Evolutionary conservation across 169 alveolate species (phyloP).

Genomic region (Eimeria falciformis): DNA sequence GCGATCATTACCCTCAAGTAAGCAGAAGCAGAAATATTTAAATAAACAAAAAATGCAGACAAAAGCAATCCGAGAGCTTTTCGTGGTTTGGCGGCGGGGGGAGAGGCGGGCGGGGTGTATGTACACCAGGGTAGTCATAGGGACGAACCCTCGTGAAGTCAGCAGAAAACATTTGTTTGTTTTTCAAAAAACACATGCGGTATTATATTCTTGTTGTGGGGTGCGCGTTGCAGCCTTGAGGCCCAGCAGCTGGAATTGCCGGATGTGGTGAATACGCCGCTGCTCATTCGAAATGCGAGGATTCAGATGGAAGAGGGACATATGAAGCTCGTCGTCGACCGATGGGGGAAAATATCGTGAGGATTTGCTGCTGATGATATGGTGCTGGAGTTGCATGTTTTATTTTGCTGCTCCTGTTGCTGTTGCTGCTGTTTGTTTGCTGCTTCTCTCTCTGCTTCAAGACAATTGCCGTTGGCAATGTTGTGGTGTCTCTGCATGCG

Average conservation of each 20-base stretch:
- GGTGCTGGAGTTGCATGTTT: too few species aligned
- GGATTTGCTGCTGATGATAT: not conserved
- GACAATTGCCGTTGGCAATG: not conserved
- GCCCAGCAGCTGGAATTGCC: conserved; percentile 71
- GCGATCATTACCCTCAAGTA: conserved; percentile 74
- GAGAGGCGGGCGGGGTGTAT: too few species aligned
- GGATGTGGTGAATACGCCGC: conserved; percentile 65
- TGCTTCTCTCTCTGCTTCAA: not conserved
- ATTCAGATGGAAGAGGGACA: conserved; percentile 73
- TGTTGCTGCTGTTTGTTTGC: not conserved
- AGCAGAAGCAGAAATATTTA: not conserved
- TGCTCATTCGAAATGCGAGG: conserved; percentile 67
- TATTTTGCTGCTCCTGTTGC: not conserved
- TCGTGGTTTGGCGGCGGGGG: too few species aligned
- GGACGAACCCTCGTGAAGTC: too few species aligned
- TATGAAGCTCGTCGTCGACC: conserved; percentile 73
- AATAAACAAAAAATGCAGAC: too few species aligned
- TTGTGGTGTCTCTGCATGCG: not conserved
- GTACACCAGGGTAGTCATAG: too few species aligned
- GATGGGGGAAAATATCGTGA: conserved; percentile 74
- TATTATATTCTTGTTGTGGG: not conserved
- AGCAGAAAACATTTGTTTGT: not conserved
- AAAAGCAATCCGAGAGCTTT: too few species aligned
- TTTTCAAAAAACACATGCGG: not conserved
- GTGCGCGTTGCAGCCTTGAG: conserved; percentile 44